Conservation (phyloP, 306 rosid species). For the Spatholobus suberectus region DNA sequence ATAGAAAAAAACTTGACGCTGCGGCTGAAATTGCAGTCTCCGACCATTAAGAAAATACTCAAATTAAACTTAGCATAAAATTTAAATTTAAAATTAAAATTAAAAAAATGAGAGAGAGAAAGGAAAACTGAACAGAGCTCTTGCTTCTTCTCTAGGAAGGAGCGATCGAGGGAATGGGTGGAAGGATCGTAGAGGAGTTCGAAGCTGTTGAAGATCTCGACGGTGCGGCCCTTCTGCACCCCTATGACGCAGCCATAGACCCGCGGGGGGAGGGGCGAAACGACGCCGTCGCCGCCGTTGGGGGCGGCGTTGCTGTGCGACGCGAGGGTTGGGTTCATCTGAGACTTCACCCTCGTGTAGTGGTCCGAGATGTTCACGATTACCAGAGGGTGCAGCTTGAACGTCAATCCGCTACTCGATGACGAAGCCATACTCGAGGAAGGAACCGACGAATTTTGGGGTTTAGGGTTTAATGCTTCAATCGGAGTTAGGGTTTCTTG, state of each 20-base stretch:
- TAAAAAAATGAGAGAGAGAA: background rate
- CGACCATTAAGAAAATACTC: background rate
- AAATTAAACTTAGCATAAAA: background rate
- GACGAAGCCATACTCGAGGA: constrained; percentile 62
- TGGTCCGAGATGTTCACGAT: constrained; percentile 97
- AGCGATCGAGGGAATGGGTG: constrained; percentile 83
- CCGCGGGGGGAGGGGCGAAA: constrained; percentile 50
- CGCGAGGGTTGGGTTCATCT: constrained; percentile 62
- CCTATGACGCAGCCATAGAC: constrained; percentile 97
- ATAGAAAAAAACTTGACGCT: no score
- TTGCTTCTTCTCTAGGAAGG: constrained; percentile 96
- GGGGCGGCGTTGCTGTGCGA: constrained; percentile 18
- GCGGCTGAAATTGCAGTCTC: no score
- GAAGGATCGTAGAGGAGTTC: constrained; percentile 87
- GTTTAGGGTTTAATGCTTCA: constrained; percentile 29
- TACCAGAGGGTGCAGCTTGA: constrained; percentile 94
- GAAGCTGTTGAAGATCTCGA: constrained; percentile 98
- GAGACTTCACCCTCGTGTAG: constrained; percentile 85
- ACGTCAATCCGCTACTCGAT: constrained; percentile 95
- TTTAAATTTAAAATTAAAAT: background rate
- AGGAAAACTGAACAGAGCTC: constrained; percentile 79
- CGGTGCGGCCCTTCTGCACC: constrained; percentile 96
- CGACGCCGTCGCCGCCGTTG: constrained; percentile 51
- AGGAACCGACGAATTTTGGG: background rate
- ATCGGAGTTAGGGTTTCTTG: background rate